Evolutionary conservation across 768 basidiomycete genomes (phyloP), one percentile per base, ranked within the genome.

Genomic region (Leccinum fibrillosum): DNA sequence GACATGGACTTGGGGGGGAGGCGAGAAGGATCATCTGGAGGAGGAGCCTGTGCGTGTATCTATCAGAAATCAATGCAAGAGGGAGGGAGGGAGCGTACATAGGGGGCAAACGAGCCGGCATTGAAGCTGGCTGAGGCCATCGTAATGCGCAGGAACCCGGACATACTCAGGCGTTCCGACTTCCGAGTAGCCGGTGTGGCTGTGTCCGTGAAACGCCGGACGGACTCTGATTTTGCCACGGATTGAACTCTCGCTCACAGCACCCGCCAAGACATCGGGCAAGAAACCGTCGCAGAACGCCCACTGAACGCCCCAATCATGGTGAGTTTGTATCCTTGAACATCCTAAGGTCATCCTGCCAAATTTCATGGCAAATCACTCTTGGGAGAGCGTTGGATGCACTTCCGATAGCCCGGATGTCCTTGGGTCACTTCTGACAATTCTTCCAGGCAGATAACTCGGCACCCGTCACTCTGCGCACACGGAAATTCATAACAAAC

Each of bases 401-500:
- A n/a, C 39, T 53, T 37, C 15, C 55, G 30, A 50, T 37, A 19
- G 45, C 55, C 39, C 34, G 37, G 74, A 69, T 75, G 73, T 53
- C 62, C 25, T 34, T 39, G 4, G 44, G 37, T 53, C 19, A 19
- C 47, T 50, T 61, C 62, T 61, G 57, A 70, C 62, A 56, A 11
- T 50, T 60, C 64, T 56, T 64, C 52, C 60, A 92, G 90, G 83
- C 89, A 78, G 90, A 90, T 74, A 80, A 75, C 74, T 80, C 85
- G 75, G 84, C 92, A 75, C 88, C 95, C 59, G 83, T 99, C 66
- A 99, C 97, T 65, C 83, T 99, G 74, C 92, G 97, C 70, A 97
- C 97, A 55, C 91, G 95, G 76, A 98, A 99, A 83, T 98, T 98
- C 82, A 91, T 98, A 77, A 97, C 95, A 73, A 99, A 99, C 85